A percentile compares a stretch with the other conserved stretches of the same genome.
Evolutionary conservation across 208 protist genomes (phyloP).

Genomic region (Leishmania amazonensis): DNA sequence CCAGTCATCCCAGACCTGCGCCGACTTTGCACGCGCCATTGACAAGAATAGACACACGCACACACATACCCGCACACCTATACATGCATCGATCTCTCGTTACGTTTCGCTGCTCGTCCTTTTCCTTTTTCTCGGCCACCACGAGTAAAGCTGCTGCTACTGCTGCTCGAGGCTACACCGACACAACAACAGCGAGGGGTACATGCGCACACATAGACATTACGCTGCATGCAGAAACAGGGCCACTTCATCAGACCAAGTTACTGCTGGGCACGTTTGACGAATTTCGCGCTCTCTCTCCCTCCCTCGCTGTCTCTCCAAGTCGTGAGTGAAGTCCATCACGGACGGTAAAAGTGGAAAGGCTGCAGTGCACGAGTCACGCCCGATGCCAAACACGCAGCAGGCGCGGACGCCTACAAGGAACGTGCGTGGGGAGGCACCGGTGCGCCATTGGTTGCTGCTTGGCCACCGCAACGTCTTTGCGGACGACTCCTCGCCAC

Average conservation of each 20-base stretch:
- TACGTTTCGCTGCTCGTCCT: conserved; percentile 7
- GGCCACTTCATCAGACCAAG: not conserved
- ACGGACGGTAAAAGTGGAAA: not conserved
- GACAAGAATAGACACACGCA: not conserved
- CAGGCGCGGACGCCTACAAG: conserved; percentile 14
- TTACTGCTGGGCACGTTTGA: not conserved
- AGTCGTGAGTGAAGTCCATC: not conserved
- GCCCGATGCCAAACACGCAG: conserved; percentile 5
- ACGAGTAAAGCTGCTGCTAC: not conserved
- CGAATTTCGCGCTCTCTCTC: not conserved
- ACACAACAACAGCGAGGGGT: not conserved
- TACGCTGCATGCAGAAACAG: not conserved
- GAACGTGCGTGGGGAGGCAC: not conserved
- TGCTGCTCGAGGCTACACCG: not conserved
- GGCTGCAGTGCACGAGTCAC: not conserved
- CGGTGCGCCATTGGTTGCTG: conserved; percentile 9
- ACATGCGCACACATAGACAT: not conserved
- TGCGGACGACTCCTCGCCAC: not conserved
- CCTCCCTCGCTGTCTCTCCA: not conserved
- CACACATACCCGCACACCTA: not conserved
- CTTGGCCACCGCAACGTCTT: not conserved
- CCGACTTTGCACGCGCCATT: not conserved
- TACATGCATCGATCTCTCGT: not conserved
- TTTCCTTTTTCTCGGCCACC: not conserved
- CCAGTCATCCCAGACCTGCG: not conserved